Evolutionary conservation across 768 basidiomycete genomes (phyloP), one percentile per base, ranked within the genome.

Genomic region (Multifurca ochricompacta): DNA sequence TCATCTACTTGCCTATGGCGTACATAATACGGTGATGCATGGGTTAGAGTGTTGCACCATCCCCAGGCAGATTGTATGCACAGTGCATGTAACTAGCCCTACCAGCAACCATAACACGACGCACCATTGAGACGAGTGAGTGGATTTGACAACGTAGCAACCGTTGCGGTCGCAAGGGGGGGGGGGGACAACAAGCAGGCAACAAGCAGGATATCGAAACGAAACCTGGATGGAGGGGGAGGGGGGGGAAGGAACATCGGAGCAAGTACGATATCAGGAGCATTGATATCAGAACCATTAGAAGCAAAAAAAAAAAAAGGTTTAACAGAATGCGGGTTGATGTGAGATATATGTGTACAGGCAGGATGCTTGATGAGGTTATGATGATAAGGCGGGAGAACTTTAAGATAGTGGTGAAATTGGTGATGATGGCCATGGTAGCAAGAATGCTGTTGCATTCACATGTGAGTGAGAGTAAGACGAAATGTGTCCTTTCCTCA

Each of bases 171-270:
- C 18, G 5, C 36, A 41, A 40, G 14, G 27, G 34, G 41, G 1
- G 43, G 16, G n/a, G 28, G 27, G 30, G n/a, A n/a, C 18, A 27
- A 27, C 27, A 14, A 45, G 14, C 27, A 18, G 44, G 23, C 18
- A 54, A 10, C 18, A 48, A 41, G 46, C 21, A 48, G 21, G 56
- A 56, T 57, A 46, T 44, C 51, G 47, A 21, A 59, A 36, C 32
- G 23, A 47, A 46, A 13, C 51, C 50, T 13, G 32, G 51, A 57
- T 52, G 50, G 41, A 39, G 8, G 37, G 34, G 50, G 41, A 39
- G 8, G 37, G 34, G 36, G 48, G 28, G 25, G 42, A 48, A 41
- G 28, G 9, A 44, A 47, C 44, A 56, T 47, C 51, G 27, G 5
- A 10, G 34, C 25, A 40, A n/a, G 31, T 30, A 46, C 32, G 49